A percentile compares a stretch with the other conserved stretches of the same genome.
Evolutionary conservation across 192 early-diverging fungal species (phyloP).

Genomic region (Mortierella alpina): DNA sequence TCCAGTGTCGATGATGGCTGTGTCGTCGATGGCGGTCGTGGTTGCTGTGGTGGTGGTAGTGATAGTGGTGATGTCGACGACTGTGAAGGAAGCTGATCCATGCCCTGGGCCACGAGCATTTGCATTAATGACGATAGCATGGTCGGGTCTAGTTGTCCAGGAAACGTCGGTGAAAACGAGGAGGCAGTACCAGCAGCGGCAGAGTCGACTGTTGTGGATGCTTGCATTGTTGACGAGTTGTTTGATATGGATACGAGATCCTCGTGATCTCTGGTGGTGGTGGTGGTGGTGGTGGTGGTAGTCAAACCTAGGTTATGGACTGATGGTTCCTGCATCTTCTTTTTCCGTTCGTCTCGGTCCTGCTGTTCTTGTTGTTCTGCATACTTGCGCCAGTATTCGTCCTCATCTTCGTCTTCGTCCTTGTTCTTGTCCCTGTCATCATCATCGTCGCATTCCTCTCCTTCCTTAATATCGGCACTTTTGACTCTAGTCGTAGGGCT

Average conservation of each 20-base stretch:
- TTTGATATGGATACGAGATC: background rate
- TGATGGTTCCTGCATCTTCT: slow-evolving; percentile 11
- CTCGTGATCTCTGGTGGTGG: background rate
- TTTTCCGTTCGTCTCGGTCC: slow-evolving; percentile 20
- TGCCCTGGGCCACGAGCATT: slow-evolving; percentile 8
- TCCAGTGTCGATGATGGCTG: background rate
- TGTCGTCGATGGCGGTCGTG: background rate
- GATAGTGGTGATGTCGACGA: background rate
- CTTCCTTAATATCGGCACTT: background rate
- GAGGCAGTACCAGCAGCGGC: background rate
- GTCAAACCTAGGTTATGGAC: background rate
- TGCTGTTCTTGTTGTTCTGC: slow-evolving; percentile 32
- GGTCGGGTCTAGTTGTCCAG: slow-evolving; percentile 24
- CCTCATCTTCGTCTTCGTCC: slow-evolving; percentile 37
- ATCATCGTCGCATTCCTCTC: background rate
- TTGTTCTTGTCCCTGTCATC: background rate
- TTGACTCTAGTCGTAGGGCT: background rate
- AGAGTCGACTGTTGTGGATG: background rate
- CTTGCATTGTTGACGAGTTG: background rate
- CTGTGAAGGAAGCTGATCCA: background rate
- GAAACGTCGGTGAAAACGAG: background rate
- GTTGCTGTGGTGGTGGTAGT: background rate
- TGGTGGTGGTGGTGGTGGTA: background rate
- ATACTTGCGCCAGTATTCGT: slow-evolving; percentile 47
- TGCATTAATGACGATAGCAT: slow-evolving; percentile 36